Conservation (phyloP, 78 protist species). For the Dictyostelium firmibasis region DNA sequence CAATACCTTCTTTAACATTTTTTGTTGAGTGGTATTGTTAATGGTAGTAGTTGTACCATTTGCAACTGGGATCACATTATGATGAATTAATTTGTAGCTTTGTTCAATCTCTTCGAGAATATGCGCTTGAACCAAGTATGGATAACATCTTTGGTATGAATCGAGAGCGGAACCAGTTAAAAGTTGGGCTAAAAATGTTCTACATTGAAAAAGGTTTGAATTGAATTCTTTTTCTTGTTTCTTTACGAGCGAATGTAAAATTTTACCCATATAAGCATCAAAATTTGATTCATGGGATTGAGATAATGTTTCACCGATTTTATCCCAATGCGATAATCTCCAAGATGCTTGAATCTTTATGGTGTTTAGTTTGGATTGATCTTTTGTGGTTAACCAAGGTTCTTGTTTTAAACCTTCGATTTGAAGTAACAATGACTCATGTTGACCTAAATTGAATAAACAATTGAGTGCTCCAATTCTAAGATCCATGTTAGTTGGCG, state of each 20-base stretch:
- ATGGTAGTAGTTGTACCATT: neutral
- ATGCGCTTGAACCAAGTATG: slow-evolving; percentile 77
- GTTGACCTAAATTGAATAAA: slow-evolving; percentile 41
- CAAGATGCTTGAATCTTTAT: slow-evolving; percentile 39
- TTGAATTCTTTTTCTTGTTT: slow-evolving; percentile 44
- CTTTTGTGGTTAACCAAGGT: neutral
- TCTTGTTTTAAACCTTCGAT: slow-evolving; percentile 45
- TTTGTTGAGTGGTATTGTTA: neutral
- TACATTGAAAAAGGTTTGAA: neutral
- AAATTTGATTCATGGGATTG: slow-evolving; percentile 43
- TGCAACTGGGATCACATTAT: neutral
- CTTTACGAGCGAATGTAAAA: neutral
- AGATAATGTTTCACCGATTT: neutral
- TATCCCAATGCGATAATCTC: slow-evolving; percentile 71
- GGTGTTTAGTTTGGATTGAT: neutral
- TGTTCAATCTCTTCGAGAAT: slow-evolving; percentile 89
- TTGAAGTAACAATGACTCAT: slow-evolving; percentile 29
- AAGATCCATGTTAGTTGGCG: neutral
- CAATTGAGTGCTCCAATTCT: slow-evolving; percentile 35
- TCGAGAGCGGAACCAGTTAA: slow-evolving; percentile 83
- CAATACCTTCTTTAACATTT: neutral
- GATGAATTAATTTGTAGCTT: neutral
- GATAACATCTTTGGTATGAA: slow-evolving; percentile 82
- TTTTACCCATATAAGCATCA: slow-evolving; percentile 30
- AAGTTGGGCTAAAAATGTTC: neutral